Base-by-base conservation (phyloP, 306 rosid species). In the Argentina anserina region DNA sequence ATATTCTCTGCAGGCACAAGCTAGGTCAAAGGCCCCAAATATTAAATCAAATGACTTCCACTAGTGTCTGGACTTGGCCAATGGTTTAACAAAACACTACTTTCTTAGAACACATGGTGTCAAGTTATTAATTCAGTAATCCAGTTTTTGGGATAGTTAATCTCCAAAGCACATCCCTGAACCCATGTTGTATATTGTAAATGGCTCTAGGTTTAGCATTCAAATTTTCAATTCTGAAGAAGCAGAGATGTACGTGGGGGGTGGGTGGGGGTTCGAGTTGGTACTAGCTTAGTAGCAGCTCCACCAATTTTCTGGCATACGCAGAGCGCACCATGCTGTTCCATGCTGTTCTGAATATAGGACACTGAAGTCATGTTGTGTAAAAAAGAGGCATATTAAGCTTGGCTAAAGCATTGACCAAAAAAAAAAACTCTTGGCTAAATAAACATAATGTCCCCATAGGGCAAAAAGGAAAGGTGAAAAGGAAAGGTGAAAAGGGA, bases 401-500 rank as follows among this genome's bases (percentile, higher is more conserved):
- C 75, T 78, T 63, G 72, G 74, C 61, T 33, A 70, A 72, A 65
- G n/a, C n/a, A n/a, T n/a, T n/a, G n/a, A n/a, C n/a, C n/a, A n/a
- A n/a, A n/a, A n/a, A n/a, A n/a, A n/a, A n/a, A n/a, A n/a, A n/a
- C n/a, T n/a, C 75, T 78, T 63, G 72, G 74, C 61, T 33, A 70
- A 72, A 65, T 56, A 53, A n/a, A 66, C 76, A 61, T n/a, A n/a
- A n/a, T 1, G 56, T 46, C 72, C 72, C 75, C 41, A 58, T 65
- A 65, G 68, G 62, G 67, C 58, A 66, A 39, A 46, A 18, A 7
- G 31, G 45, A 67, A 52, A 17, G 14, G 5, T 33, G 36, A 33
- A 39, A 55, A 45, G 9, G 12, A 12, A 70, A 70, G 14, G 5
- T 33, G 36, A 33, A 39, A 55, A 45, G 9, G 12, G 7, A 70